Conservation (phyloP, 345 rosid genomes). For the Microcos paniculata region DNA sequence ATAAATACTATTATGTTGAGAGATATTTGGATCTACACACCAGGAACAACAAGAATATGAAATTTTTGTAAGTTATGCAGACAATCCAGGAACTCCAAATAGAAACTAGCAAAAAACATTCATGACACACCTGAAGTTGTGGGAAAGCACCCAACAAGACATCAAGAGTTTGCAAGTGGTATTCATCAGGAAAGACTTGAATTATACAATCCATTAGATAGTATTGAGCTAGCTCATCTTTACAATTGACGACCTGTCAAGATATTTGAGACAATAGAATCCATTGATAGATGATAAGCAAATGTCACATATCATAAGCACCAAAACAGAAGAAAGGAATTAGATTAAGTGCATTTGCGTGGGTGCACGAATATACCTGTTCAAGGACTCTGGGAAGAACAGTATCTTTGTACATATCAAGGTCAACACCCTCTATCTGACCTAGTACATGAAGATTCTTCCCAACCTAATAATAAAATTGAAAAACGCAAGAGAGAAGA, state of each 20-base stretch:
- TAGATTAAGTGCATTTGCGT: background rate
- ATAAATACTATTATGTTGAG: background rate
- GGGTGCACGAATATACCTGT: slow-evolving; percentile 51
- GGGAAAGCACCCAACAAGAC: slow-evolving; percentile 89
- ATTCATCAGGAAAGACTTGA: slow-evolving; percentile 99
- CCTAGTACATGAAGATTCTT: slow-evolving; percentile 98
- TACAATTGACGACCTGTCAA: slow-evolving; percentile 92
- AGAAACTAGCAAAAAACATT: background rate
- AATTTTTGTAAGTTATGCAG: background rate
- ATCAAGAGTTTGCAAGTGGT: slow-evolving; percentile 99
- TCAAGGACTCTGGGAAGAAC: slow-evolving; percentile 98
- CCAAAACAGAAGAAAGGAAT: background rate
- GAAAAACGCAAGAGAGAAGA: slow-evolving; percentile 16
- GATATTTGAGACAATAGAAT: slow-evolving; percentile 22
- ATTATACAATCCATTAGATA: slow-evolving; percentile 98
- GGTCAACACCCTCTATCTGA: slow-evolving; percentile 98
- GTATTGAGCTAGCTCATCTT: slow-evolving; percentile 91
- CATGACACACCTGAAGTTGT: slow-evolving; percentile 80
- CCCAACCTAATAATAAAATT: slow-evolving; percentile 65
- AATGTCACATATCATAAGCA: slow-evolving; percentile 11
- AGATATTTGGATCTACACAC: background rate
- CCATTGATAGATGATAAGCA: slow-evolving; percentile 5
- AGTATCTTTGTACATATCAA: slow-evolving; percentile 85
- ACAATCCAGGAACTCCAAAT: background rate
- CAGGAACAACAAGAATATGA: background rate